A percentile compares a stretch with the other conserved stretches of the same genome.
These are phyloP conservation scores for Lactarius tabidus DNA, from an alignment of 768 basidiomycete genomes.

Conservation along the genomic window DNA sequence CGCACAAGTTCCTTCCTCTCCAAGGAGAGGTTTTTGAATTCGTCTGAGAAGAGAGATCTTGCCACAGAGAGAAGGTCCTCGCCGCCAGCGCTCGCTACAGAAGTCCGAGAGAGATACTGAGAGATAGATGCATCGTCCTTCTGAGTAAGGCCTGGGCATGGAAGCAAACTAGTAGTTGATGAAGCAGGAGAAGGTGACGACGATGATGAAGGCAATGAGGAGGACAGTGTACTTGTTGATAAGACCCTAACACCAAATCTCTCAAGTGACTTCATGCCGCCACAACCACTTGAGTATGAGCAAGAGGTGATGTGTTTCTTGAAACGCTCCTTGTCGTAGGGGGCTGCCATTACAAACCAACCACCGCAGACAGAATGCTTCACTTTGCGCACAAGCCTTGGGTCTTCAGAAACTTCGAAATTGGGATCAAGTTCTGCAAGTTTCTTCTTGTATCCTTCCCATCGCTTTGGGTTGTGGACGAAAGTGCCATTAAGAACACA, in stretches of 20 bases:
- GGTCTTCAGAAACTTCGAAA: neutral
- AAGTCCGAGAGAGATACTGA: neutral
- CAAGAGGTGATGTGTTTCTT: neutral
- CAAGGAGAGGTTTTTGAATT: neutral
- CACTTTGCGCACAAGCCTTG: neutral
- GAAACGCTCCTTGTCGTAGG: neutral
- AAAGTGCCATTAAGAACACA: neutral
- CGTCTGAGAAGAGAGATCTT: neutral
- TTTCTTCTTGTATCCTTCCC: neutral
- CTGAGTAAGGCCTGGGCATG: neutral
- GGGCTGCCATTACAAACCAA: neutral
- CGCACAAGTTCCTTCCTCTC: neutral
- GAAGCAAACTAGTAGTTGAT: neutral
- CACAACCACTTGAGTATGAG: neutral
- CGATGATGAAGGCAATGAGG: neutral
- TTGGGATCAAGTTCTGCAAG: neutral
- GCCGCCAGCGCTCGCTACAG: neutral
- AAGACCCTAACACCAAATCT: neutral
- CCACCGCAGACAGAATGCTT: neutral
- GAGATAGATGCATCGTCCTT: neutral
- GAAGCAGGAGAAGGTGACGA: too few relatives aligned
- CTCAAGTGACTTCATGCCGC: neutral
- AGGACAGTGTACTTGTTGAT: neutral
- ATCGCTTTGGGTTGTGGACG: neutral
- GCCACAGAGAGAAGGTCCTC: neutral